Conservation (phyloP, 192 early-diverging fungal species). For the Coemansia sp. region DNA sequence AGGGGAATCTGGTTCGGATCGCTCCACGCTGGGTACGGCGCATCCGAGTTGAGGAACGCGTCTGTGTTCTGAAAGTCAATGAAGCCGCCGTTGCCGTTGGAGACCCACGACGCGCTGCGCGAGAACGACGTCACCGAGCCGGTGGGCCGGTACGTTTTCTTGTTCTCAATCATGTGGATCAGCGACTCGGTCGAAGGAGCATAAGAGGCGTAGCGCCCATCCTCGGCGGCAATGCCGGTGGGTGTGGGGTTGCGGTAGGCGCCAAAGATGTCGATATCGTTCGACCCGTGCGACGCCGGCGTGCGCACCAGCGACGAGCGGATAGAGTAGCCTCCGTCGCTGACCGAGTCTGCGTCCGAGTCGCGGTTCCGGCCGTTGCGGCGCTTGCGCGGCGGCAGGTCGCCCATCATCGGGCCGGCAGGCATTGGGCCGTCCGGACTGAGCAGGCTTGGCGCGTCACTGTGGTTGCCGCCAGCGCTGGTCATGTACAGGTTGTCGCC, state of each 20-base stretch:
- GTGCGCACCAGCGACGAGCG: constrained; percentile 58
- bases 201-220: constrained; percentile 67
- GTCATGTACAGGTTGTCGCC: constrained; percentile 45
- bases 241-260: constrained; percentile 44
- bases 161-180: constrained; percentile 65
- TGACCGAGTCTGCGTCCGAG: constrained; percentile 54
- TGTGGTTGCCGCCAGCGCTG: constrained; percentile 16
- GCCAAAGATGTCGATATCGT: constrained; percentile 56
- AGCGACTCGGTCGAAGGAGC: constrained; percentile 69
- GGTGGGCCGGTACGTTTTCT: constrained; percentile 56
- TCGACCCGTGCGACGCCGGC: constrained; percentile 51
- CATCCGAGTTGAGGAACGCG: constrained; percentile 44
- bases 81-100: constrained; percentile 52
- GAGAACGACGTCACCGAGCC: constrained; percentile 59
- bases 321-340: constrained; percentile 55
- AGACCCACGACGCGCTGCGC: constrained; percentile 57
- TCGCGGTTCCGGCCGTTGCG: constrained; percentile 49
- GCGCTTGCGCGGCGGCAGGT: constrained; percentile 48
- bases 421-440: constrained; percentile 52
- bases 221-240: constrained; percentile 44
- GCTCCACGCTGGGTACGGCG: constrained; percentile 57
- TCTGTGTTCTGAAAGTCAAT: constrained; percentile 55
- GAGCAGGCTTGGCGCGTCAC: constrained; percentile 42
- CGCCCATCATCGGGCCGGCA: constrained; percentile 47
- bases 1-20: constrained; percentile 65